Evolutionary conservation across 1,139 yeast genomes (phyloP).

Genomic region (Chernovozyma aurita): DNA sequence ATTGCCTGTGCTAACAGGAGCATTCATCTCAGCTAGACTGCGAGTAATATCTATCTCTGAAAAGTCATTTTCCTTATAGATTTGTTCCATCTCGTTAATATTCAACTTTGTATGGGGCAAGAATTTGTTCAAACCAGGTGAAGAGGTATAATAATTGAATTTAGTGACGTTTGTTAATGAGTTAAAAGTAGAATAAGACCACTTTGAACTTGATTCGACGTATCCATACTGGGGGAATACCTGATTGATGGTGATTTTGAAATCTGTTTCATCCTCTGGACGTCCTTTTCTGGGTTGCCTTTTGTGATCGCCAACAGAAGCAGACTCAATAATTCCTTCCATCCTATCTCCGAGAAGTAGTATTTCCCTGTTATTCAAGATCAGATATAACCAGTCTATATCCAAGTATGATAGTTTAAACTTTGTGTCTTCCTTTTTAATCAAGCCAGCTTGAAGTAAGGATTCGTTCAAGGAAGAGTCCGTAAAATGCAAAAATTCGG

Average conservation of each 20-base stretch:
- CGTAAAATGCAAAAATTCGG: constrained; percentile 18
- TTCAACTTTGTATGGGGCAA: constrained; percentile 27
- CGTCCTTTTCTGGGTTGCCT: constrained; percentile 3
- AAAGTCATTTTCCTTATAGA: constrained; percentile 26
- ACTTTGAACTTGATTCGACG: constrained; percentile 22
- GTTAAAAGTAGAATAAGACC: constrained; percentile 34
- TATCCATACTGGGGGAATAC: constrained; percentile 36
- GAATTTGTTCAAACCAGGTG: constrained; percentile 16
- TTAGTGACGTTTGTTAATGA: constrained; percentile 32
- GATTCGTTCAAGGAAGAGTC: constrained; percentile 17
- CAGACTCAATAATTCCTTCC: constrained; percentile 4
- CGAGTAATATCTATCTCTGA: constrained; percentile 20
- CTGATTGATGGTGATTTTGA: constrained; percentile 32
- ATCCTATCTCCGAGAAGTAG: constrained; percentile 11
- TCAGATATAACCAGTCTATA: constrained; percentile 17
- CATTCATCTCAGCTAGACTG: not conserved
- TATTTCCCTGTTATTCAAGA: constrained; percentile 16
- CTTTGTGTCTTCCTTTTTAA: constrained; percentile 16
- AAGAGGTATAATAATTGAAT: constrained; percentile 32
- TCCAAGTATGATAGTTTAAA: constrained; percentile 26
- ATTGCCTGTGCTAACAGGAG: not conserved
- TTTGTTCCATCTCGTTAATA: constrained; percentile 27
- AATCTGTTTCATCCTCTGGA: constrained; percentile 13
- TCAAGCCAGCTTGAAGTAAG: constrained; percentile 18
- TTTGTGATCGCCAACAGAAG: constrained; percentile 5